Base-by-base conservation (phyloP, 768 basidiomycete species). In the Termitomyces sp. region DNA sequence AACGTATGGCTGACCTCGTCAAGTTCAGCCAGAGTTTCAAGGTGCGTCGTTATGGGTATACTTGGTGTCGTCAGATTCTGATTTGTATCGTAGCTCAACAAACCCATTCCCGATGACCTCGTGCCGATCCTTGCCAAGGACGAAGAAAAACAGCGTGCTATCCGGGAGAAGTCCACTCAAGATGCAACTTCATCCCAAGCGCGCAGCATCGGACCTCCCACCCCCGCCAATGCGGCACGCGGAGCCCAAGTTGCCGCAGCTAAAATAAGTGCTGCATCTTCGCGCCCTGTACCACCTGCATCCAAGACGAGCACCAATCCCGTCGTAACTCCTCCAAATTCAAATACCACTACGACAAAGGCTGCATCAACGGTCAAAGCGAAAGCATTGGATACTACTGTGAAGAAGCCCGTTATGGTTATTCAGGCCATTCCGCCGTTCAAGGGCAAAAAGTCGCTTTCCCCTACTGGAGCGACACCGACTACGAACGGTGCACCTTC, bases 11-110 rank as follows among this genome's bases (percentile, higher is more conserved):
- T 10, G 96, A 98, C 40, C 76, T 98, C 35, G 81, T 94, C 68
- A 91, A 90, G 71, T 99, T 98, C 72, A 93, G 92, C 60, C 81
- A 91, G 70, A 88, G 73, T 61, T 99, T 99, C 86, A 96, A 97
- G 84, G 95, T 94, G 43, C 43, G 78, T 62, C 7, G 23, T 16
- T 15, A 12, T 33, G 23, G n/a, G 10, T 2, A 23, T 43, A 27
- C 22, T 5, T 42, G 12, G 15, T 10, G 20, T 46, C 12, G 47
- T 59, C 40, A 20, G 39, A 42, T 20, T 41, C 18, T 33, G 12
- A 36, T 20, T 39, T 38, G 31, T 39, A 50, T 44, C 56, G 9
- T 60, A 95, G 92, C 82, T 96, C 47, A 96, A 95, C 68, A 89
- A 94, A 67, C 93, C 92, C 16, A 94, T 98, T 59, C 95, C 96